A percentile compares a stretch with the other conserved stretches of the same genome.
phyloP scores from a whole-genome alignment of 116 monocot species.

The Iris pallida region DNA sequence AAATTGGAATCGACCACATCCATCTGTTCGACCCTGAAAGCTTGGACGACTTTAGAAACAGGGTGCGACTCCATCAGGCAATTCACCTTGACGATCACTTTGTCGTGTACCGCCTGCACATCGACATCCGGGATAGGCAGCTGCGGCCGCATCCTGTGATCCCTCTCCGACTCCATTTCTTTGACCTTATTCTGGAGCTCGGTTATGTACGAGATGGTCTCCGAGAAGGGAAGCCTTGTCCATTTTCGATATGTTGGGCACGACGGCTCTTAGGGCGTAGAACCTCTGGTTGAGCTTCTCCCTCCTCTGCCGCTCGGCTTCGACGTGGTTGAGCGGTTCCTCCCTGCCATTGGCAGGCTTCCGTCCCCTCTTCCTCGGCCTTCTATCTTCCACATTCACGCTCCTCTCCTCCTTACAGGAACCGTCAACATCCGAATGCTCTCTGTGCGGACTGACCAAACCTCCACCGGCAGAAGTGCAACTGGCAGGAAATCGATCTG shows the following conservation, averaged over 20 bases:
- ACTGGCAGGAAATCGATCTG: conserved; percentile 38
- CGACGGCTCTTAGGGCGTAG: conserved; percentile 49
- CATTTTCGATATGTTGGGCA: conserved; percentile 59
- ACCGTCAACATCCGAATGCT: conserved; percentile 32
- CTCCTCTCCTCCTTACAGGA: conserved; percentile 28
- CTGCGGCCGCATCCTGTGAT: background rate
- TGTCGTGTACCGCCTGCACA: conserved; percentile 21
- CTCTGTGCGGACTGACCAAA: background rate
- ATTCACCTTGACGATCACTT: conserved; percentile 28
- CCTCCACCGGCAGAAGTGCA: conserved; percentile 12
- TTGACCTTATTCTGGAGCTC: conserved; percentile 35
- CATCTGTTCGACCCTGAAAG: conserved; percentile 29
- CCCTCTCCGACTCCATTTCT: conserved; percentile 16
- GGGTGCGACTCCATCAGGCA: conserved; percentile 38
- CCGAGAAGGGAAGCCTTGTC: conserved; percentile 51
- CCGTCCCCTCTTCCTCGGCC: conserved; percentile 41
- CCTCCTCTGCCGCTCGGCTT: conserved; percentile 51
- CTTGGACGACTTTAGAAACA: conserved; percentile 29
- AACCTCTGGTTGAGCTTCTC: conserved; percentile 61
- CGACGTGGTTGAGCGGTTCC: conserved; percentile 47
- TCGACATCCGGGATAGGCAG: conserved; percentile 18
- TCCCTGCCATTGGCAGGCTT: conserved; percentile 52
- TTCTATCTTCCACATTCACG: conserved; percentile 17
- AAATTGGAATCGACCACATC: conserved; percentile 31
- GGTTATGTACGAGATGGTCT: conserved; percentile 49